phyloP scores from a whole-genome alignment of 1,139 yeast genomes.

The Candida sp. region DNA sequence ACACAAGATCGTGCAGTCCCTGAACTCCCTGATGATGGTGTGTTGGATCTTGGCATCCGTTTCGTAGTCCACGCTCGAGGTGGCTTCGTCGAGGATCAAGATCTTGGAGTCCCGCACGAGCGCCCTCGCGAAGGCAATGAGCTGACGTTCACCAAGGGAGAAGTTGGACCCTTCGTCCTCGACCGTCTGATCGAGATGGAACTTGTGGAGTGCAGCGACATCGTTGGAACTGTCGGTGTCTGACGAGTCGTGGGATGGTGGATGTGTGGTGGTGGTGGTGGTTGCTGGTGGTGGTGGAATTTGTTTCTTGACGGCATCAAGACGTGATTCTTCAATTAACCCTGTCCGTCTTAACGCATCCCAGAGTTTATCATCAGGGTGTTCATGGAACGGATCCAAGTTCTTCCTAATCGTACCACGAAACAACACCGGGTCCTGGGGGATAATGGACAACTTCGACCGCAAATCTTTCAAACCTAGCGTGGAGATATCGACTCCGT shows the following conservation, averaged over 20 bases:
- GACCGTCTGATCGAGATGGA: slow-evolving; percentile 41
- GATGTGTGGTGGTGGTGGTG: slow-evolving; percentile 4
- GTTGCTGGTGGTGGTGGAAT: slow-evolving; percentile 13
- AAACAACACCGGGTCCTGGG: slow-evolving; percentile 93
- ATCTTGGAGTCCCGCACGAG: slow-evolving; percentile 41
- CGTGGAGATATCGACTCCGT: slow-evolving; percentile 60
- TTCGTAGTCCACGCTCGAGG: slow-evolving; percentile 47
- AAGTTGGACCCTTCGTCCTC: slow-evolving; percentile 46
- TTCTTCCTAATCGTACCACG: slow-evolving; percentile 82
- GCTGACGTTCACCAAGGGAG: slow-evolving; percentile 46
- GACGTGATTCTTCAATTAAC: slow-evolving; percentile 25
- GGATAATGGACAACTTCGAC: slow-evolving; percentile 81
- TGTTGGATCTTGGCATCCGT: slow-evolving; percentile 44
- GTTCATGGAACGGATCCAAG: slow-evolving; percentile 64
- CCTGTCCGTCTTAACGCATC: slow-evolving; percentile 39
- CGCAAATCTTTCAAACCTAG: slow-evolving; percentile 83
- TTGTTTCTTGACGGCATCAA: slow-evolving; percentile 21
- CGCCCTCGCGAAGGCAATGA: slow-evolving; percentile 46
- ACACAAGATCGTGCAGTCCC: slow-evolving; percentile 42
- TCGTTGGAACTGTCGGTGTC: slow-evolving; percentile 13
- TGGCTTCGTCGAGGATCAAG: slow-evolving; percentile 46
- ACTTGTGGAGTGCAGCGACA: slow-evolving; percentile 30
- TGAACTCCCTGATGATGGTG: slow-evolving; percentile 37
- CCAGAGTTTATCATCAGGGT: slow-evolving; percentile 36
- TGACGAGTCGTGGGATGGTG: neutral